Evolutionary conservation across 2,329 filamentous ascomycete genomes (phyloP).

Genomic region (Trichophyton equinum): DNA sequence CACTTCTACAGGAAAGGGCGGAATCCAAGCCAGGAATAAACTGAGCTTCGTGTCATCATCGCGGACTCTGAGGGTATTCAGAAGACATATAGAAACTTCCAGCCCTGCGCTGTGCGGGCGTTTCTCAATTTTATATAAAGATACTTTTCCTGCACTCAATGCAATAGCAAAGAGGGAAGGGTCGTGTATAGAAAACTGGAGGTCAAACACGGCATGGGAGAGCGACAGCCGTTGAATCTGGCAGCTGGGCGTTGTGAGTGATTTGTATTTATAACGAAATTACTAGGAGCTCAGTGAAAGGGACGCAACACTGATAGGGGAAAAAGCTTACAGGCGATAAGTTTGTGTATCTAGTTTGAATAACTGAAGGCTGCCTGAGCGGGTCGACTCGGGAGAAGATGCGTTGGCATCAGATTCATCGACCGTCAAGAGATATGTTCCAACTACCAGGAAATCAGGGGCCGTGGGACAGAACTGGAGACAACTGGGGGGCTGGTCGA

Average conservation of each 20-base stretch:
- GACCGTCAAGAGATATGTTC: conserved; percentile 61
- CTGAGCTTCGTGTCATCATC: conserved; percentile 48
- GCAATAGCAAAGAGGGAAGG: conserved; percentile 56
- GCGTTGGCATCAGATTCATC: conserved; percentile 18
- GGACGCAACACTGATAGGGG: background rate
- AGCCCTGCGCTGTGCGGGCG: conserved; percentile 8
- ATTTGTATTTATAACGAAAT: background rate
- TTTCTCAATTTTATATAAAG: conserved; percentile 25
- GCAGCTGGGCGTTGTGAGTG: conserved; percentile 29
- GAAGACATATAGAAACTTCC: conserved; percentile 20
- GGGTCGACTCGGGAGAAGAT: conserved; percentile 39
- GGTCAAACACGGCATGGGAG: conserved; percentile 65
- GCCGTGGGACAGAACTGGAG: conserved; percentile 34
- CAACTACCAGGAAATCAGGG: conserved; percentile 59
- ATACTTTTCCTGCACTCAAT: conserved; percentile 52
- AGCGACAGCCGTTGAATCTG: conserved; percentile 49
- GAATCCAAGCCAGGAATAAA: conserved; percentile 63
- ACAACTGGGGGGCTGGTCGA: conserved; percentile 35
- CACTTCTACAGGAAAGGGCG: conserved; percentile 20
- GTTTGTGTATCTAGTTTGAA: conserved; percentile 40
- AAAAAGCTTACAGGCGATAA: conserved; percentile 19
- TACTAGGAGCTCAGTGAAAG: background rate
- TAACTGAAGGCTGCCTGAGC: conserved; percentile 62
- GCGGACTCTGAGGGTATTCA: conserved; percentile 39
- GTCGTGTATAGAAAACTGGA: conserved; percentile 59